phyloP scores from a whole-genome alignment of 176 grass and related monocot species.

The bread wheat (Triticum aestivum) region DNA sequence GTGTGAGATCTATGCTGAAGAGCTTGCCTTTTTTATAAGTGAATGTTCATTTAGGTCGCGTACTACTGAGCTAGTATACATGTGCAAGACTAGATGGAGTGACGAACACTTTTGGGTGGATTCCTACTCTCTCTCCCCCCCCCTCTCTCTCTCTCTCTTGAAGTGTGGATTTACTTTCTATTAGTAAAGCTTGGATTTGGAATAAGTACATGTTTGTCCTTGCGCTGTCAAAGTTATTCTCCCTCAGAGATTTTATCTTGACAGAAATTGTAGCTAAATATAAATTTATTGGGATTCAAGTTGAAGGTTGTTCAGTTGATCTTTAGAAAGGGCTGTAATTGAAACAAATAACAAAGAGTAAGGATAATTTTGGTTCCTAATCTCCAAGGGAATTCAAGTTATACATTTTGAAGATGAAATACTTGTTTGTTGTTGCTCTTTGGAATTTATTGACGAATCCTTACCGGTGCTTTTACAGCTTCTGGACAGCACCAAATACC shows the following conservation, averaged over 20 bases:
- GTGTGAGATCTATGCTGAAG: neutral
- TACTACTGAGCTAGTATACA: neutral
- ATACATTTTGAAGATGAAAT: conserved; percentile 4
- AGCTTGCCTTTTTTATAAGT: neutral
- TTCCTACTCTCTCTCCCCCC: neutral
- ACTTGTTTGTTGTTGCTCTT: neutral
- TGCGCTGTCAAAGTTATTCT: neutral
- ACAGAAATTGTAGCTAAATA: neutral
- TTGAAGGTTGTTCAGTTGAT: neutral
- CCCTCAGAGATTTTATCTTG: conserved; percentile 2
- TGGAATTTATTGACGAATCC: conserved; percentile 1
- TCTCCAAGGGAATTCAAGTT: neutral
- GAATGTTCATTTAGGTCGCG: neutral
- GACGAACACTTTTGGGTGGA: neutral
- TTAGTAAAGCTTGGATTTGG: conserved; percentile 24
- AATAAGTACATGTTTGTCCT: neutral
- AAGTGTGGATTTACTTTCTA: conserved; percentile 7
- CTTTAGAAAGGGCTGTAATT: neutral
- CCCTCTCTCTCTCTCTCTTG: neutral
- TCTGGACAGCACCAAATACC: conserved; percentile 63
- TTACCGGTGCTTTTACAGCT: conserved; percentile 44
- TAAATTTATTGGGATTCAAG: neutral
- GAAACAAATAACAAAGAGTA: neutral
- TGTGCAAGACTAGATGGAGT: neutral
- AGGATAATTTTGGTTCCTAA: conserved; percentile 6